Percentiles rank a stretch among this genome's conserved stretches.
Conservation (phyloP, 75 land plant genomes). For the Adiantum capillusveneris region DNA sequence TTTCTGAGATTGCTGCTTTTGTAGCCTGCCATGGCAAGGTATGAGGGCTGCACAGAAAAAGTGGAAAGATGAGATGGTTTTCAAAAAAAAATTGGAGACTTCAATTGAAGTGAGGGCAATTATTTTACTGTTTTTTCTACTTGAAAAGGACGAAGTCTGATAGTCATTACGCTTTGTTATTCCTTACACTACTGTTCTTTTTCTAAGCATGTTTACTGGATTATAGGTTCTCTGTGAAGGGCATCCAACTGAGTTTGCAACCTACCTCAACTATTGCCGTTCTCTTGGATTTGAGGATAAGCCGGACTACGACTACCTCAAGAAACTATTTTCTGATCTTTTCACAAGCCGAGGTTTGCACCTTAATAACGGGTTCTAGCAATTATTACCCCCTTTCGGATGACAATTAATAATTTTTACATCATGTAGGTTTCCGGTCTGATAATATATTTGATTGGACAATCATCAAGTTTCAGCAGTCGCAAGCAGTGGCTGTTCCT, state of each 20-base stretch:
- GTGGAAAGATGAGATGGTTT: conserved; percentile 35
- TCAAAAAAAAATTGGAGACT: conserved; percentile 35
- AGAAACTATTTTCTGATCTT: conserved; percentile 15
- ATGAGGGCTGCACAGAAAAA: conserved; percentile 38
- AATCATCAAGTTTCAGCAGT: conserved; percentile 6
- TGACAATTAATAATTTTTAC: not conserved
- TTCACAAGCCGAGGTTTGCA: conserved; percentile 9
- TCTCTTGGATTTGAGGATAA: conserved; percentile 16
- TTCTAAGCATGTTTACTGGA: too few species aligned
- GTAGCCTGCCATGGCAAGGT: conserved; percentile 54
- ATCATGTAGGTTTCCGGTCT: conserved; percentile 6
- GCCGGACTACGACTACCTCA: conserved; percentile 22
- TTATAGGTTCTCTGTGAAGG: conserved; percentile 16
- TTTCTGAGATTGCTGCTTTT: not conserved
- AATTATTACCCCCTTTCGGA: not conserved
- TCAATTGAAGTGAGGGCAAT: conserved; percentile 10
- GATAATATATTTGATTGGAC: conserved; percentile 23
- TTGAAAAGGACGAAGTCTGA: too few species aligned
- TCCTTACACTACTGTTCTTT: too few species aligned
- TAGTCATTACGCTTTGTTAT: too few species aligned
- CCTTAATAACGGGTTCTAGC: not conserved
- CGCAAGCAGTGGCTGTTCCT: conserved; percentile 2
- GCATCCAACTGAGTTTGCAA: conserved; percentile 20
- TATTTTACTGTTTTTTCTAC: too few species aligned
- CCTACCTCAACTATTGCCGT: conserved; percentile 14